A percentile compares a stretch with the other conserved stretches of the same genome.
phyloP scores from a whole-genome alignment of 768 basidiomycete species.

The Suillus placidus region DNA sequence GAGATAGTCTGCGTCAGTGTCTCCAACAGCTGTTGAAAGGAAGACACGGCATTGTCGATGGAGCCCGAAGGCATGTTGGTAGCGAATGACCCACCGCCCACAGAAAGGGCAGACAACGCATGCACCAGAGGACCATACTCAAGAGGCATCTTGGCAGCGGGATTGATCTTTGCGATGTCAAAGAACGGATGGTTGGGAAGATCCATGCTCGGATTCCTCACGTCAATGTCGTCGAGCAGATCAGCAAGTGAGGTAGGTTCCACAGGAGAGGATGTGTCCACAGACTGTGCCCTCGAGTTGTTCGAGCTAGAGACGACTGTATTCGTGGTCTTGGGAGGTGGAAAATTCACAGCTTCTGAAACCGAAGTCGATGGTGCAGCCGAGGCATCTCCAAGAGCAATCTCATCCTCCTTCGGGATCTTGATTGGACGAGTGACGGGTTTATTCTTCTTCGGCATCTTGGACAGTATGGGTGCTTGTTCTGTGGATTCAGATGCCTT shows the following conservation, averaged over 20 bases:
- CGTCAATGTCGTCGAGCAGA: conserved; percentile 68
- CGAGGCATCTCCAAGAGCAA: conserved; percentile 43
- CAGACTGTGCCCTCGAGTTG: conserved; percentile 63
- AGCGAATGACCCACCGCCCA: conserved; percentile 82
- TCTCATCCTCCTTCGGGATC: conserved; percentile 62
- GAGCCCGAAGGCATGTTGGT: conserved; percentile 79
- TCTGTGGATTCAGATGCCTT: conserved; percentile 39
- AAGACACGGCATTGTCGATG: conserved; percentile 89
- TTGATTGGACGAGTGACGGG: conserved; percentile 60
- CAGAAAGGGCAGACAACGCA: conserved; percentile 82
- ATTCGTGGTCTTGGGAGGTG: conserved; percentile 34
- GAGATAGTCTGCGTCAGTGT: conserved; percentile 90
- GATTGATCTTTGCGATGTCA: conserved; percentile 67
- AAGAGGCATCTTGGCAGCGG: conserved; percentile 77
- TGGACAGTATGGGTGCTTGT: conserved; percentile 78
- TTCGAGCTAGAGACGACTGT: conserved; percentile 51
- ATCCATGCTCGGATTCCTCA: conserved; percentile 63
- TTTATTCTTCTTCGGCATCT: conserved; percentile 83
- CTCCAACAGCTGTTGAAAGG: conserved; percentile 87
- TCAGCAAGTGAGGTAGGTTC: conserved; percentile 58
- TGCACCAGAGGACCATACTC: conserved; percentile 87
- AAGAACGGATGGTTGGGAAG: conserved; percentile 76
- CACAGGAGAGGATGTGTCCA: conserved; percentile 50
- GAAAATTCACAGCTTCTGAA: conserved; percentile 49
- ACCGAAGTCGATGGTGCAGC: conserved; percentile 47